These are phyloP conservation scores for Daldinia concentrica DNA, from an alignment of 495 filamentous ascomycete genomes.

Conservation along the genomic window DNA sequence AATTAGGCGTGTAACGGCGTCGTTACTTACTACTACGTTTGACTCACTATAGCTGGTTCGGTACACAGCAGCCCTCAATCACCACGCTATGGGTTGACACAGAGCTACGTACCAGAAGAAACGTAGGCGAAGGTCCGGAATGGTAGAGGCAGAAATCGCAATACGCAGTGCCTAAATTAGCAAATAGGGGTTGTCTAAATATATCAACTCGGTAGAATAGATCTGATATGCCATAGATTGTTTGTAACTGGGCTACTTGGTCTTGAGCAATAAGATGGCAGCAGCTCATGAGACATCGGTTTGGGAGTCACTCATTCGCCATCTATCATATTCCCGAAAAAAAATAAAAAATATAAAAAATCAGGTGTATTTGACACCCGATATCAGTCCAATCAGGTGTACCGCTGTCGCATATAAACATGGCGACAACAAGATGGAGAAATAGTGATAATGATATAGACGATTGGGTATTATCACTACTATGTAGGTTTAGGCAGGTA, in stretches of 20 bases:
- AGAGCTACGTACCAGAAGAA: neutral
- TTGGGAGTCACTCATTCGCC: too few relatives aligned
- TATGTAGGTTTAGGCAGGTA: neutral
- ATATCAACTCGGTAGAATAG: too few relatives aligned
- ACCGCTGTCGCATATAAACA: neutral
- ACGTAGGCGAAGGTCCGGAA: neutral
- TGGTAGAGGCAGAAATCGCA: too few relatives aligned
- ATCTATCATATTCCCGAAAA: neutral
- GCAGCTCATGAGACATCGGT: too few relatives aligned
- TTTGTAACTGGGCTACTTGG: too few relatives aligned
- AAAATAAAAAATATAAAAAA: too few relatives aligned
- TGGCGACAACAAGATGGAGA: neutral
- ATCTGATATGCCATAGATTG: too few relatives aligned
- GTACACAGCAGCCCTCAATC: neutral
- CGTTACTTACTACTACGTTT: neutral
- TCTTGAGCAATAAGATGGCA: too few relatives aligned
- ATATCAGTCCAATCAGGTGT: conserved; percentile 1
- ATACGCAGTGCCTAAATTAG: too few relatives aligned
- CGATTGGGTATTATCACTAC: neutral
- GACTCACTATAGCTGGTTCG: neutral
- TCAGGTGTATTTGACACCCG: neutral
- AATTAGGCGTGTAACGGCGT: neutral
- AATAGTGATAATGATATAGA: neutral
- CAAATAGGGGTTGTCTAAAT: too few relatives aligned
- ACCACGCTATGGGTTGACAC: neutral